Base-by-base conservation (phyloP, 2,329 filamentous ascomycete genomes). In the Purpureocillium takamizusanense region DNA sequence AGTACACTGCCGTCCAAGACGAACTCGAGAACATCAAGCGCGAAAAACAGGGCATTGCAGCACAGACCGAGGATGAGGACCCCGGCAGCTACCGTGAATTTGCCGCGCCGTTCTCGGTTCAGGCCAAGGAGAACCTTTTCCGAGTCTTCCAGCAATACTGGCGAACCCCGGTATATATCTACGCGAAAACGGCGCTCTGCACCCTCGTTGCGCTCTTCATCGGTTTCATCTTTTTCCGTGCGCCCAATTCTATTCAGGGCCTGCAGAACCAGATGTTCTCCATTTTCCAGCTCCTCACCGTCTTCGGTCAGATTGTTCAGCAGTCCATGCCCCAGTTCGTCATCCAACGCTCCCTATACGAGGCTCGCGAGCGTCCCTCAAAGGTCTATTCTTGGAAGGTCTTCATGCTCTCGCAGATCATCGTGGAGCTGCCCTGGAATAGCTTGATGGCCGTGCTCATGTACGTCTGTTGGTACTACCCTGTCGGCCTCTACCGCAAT, bases 131-230 rank as follows among this genome's bases (percentile, higher is more conserved):
- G 53, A 84, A 86, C 40, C 72, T 77, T 14, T 58, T 73, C 47
- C 86, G 88, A 52, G 83, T 92, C 18, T 92, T 92, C 68, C 76
- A 89, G 55, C 87, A 94, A 59, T 94, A 92, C 72, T 94, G 88
- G 87, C 83, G 88, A 43, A 89, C 81, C 1, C 88, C 88, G 0
- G 74, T 80, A 5, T 94, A 94, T 66, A 89, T 95, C 59, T 94
- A 90, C 66, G 81, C 84, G 51, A 94, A 94, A 69, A 57, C 71
- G 1, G 66, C 72, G 2, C 78, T 94, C 14, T 86, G 81, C 54
- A 63, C 74, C 17, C 61, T 79, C 13, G 64, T 74, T 27, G 64
- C 81, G 4, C 70, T 94, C 11, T 94, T 90, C 58, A 85, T 92
- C 51, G 86, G 86, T 23, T 87, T 89, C 58, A 81, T 83, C 38